Evolutionary conservation across 139 green algal species (phyloP), one percentile per base, ranked within the genome.

Genomic region (Picochlorum sp.): DNA sequence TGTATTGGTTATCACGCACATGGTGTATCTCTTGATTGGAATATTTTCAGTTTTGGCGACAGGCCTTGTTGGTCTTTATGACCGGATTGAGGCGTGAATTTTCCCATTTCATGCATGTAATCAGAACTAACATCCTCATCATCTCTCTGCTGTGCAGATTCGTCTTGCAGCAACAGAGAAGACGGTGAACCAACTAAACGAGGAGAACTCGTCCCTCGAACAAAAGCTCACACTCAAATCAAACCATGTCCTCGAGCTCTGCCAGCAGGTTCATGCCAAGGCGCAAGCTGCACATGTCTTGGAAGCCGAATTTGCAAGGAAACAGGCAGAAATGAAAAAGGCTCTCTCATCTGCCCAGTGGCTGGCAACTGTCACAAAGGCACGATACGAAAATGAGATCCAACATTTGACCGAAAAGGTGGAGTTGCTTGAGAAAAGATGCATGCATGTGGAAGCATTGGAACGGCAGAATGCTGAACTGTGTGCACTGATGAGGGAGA

Each of bases 381-480:
- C 47, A 26, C 16, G n/a, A 21, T 21, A 54, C 15, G 18, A 54
- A 24, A 26, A 3, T 20, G n/a, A 20, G 16, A 21, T 54, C 6
- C 18, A 20, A 4, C 6, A 20, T 9, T 54, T 54, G 47, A 54
- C 11, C n/a, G n/a, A 20, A 54, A 54, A 54, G 6, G n/a, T 54
- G 2, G 15, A 54, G 18, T 54, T 13, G 5, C n/a, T 54, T 0
- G 8, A 18, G 47, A 54, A 54, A 20, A 54, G 47, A 21, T 54
- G 47, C 11, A 20, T 26, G n/a, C n/a, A 26, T 13, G 15, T 54
- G 47, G 47, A 54, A 10, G n/a, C n/a, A 26, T 21, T 54, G n/a
- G 47, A 54, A 10, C 9, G 51, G 2, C 21, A 58, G 38, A 68
- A 68, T 16, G 15, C 28, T 1, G 44, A 67, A 34, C 63, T 76